Conservation (phyloP, 208 protist genomes). For the Crithidia bombi region DNA sequence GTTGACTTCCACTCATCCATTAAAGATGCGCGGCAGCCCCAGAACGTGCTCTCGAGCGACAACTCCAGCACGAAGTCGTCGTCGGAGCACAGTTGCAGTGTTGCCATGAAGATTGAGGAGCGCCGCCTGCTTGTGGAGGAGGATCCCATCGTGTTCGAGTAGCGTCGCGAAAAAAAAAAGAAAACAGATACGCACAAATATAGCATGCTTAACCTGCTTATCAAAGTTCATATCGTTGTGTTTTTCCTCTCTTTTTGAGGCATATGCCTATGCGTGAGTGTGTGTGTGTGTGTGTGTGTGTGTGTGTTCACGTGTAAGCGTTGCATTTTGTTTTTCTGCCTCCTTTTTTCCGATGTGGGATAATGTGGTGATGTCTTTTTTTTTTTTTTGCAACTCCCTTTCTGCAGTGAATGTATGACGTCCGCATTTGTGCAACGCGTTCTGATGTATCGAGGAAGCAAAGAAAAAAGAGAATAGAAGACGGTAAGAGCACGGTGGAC, state of each 20-base stretch:
- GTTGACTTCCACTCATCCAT: neutral
- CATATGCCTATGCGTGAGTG: too few relatives aligned
- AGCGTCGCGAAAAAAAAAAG: neutral
- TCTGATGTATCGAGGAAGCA: too few relatives aligned
- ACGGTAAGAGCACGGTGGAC: too few relatives aligned
- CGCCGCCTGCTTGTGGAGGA: slow-evolving; percentile 32
- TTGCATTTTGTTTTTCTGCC: slow-evolving; percentile 3
- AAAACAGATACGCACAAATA: neutral
- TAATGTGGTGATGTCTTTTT: too few relatives aligned
- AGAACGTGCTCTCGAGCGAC: slow-evolving; percentile 10
- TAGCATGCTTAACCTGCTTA: too few relatives aligned
- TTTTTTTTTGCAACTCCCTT: slow-evolving; percentile 2
- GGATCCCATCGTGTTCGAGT: slow-evolving; percentile 44
- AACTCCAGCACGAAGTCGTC: slow-evolving; percentile 8
- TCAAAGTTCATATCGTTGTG: too few relatives aligned
- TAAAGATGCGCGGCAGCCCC: neutral
- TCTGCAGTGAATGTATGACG: neutral
- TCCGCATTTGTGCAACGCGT: too few relatives aligned
- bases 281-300: too few relatives aligned
- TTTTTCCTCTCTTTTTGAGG: too few relatives aligned
- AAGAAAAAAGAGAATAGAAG: too few relatives aligned
- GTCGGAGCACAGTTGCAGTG: slow-evolving; percentile 1
- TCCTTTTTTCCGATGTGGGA: too few relatives aligned
- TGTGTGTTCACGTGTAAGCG: too few relatives aligned
- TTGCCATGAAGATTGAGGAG: slow-evolving; percentile 31